phyloP scores from a whole-genome alignment of 2,329 filamentous ascomycete species.

The Cytospora chrysosperma region DNA sequence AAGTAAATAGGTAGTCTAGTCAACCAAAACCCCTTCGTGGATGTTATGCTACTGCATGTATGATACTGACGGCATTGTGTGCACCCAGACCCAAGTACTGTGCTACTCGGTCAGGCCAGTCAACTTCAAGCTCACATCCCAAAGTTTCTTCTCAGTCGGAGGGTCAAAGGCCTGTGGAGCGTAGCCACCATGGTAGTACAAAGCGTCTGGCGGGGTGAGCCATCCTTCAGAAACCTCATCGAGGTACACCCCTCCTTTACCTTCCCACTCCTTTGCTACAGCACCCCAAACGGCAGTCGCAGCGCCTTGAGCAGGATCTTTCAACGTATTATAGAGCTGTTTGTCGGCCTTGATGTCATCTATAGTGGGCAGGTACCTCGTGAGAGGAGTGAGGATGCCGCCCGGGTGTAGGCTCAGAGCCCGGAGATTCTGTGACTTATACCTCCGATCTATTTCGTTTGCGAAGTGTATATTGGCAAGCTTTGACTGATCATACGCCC shows the following conservation, averaged over 20 bases:
- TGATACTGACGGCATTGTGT: neutral
- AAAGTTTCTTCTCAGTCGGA: neutral
- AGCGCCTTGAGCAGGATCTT: slow-evolving; percentile 38
- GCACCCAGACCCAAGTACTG: neutral
- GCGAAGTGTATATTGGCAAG: slow-evolving; percentile 36
- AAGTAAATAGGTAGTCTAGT: neutral
- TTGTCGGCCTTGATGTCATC: slow-evolving; percentile 20
- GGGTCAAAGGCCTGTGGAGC: slow-evolving; percentile 10
- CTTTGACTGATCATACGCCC: slow-evolving; percentile 38
- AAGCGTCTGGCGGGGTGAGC: neutral
- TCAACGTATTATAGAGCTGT: slow-evolving; percentile 28
- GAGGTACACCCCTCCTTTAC: slow-evolving; percentile 36
- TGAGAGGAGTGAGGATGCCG: slow-evolving; percentile 23
- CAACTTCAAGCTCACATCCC: slow-evolving; percentile 3
- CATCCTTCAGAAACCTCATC: slow-evolving; percentile 11
- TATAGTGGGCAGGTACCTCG: slow-evolving; percentile 4
- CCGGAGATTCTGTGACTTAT: slow-evolving; percentile 33
- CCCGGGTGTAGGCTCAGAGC: slow-evolving; percentile 45
- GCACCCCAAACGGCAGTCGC: slow-evolving; percentile 40
- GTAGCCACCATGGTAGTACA: slow-evolving; percentile 5
- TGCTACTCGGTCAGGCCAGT: neutral
- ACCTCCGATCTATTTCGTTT: slow-evolving; percentile 31
- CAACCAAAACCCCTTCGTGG: neutral
- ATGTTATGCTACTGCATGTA: neutral
- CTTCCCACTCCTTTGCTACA: slow-evolving; percentile 33